A percentile compares a stretch with the other conserved stretches of the same genome.
phyloP scores from a whole-genome alignment of 2,329 filamentous ascomycete genomes.

The Esteya vermicola region DNA sequence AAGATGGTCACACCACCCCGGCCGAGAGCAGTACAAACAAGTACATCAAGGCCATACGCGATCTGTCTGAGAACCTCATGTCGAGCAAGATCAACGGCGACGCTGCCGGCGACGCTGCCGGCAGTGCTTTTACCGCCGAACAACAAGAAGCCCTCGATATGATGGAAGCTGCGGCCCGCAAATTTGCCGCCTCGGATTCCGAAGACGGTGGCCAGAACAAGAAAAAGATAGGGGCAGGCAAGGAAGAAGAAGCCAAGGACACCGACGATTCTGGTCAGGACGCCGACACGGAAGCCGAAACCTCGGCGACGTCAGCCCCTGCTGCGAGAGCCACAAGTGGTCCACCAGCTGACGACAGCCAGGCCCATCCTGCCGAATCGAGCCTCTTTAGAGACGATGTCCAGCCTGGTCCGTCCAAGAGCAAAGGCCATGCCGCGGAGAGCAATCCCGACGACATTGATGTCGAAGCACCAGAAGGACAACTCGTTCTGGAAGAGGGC shows the following conservation, averaged over 20 bases:
- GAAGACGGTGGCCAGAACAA: background rate
- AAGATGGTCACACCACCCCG: background rate
- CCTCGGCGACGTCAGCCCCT: too few relatives aligned
- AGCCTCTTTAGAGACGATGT: conserved; percentile 12
- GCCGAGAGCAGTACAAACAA: conserved; percentile 4
- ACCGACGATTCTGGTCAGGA: background rate
- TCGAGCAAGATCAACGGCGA: conserved; percentile 5
- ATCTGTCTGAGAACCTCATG: conserved; percentile 27
- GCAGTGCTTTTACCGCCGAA: conserved; percentile 16
- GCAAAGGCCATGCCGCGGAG: conserved; percentile 16
- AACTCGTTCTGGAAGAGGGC: conserved; percentile 17
- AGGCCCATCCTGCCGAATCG: background rate
- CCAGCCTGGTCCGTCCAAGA: conserved; percentile 2
- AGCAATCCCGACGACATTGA: conserved; percentile 33
- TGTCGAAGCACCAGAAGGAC: conserved; percentile 27
- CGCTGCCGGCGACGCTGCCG: conserved; percentile 19
- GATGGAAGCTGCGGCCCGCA: conserved; percentile 34
- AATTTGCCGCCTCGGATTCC: conserved; percentile 27
- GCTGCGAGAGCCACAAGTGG: too few relatives aligned
- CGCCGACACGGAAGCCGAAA: background rate
- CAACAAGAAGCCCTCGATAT: conserved; percentile 34
- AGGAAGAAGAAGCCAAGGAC: too few relatives aligned
- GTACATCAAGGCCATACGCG: conserved; percentile 22
- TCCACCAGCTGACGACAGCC: background rate
- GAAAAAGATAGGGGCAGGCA: background rate